phyloP scores from a whole-genome alignment of 2,329 filamentous ascomycete species.

The Xylariales sp. region DNA sequence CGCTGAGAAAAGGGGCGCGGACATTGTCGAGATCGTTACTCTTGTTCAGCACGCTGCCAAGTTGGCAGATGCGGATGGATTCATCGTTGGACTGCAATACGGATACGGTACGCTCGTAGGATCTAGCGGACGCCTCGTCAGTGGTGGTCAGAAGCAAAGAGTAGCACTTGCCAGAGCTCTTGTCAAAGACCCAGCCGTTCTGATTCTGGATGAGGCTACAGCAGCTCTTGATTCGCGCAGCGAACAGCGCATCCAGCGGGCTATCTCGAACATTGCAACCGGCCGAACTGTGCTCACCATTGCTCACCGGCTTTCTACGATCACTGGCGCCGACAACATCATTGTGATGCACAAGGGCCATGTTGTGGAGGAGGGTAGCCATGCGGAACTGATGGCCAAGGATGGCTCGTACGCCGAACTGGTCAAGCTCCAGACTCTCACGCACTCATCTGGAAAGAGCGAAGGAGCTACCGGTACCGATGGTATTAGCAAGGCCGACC shows the following conservation, averaged over 20 bases:
- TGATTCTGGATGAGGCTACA: constrained; percentile 66
- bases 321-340: constrained; percentile 1
- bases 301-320: constrained; percentile 1
- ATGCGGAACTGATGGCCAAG: neutral
- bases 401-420: constrained; percentile 51
- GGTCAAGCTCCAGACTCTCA: constrained; percentile 57
- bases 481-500: constrained; percentile 28
- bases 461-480: neutral
- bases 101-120: constrained; percentile 61
- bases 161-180: constrained; percentile 64
- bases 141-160: constrained; percentile 64
- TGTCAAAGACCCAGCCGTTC: constrained; percentile 57
- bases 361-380: constrained; percentile 1
- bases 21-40: constrained; percentile 36
- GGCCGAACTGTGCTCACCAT: constrained; percentile 2
- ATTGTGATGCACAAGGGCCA: constrained; percentile 2
- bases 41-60: constrained; percentile 42
- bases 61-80: constrained; percentile 48
- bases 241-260: constrained; percentile 48
- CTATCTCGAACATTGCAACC: constrained; percentile 47
- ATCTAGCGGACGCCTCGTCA: constrained; percentile 60
- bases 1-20: constrained; percentile 12
- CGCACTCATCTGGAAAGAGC: too few relatives aligned
- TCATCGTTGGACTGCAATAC: constrained; percentile 19
- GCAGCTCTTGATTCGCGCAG: constrained; percentile 45